Base-by-base conservation (phyloP, 176 grass and related monocot genomes). In the Avena atlantica region DNA sequence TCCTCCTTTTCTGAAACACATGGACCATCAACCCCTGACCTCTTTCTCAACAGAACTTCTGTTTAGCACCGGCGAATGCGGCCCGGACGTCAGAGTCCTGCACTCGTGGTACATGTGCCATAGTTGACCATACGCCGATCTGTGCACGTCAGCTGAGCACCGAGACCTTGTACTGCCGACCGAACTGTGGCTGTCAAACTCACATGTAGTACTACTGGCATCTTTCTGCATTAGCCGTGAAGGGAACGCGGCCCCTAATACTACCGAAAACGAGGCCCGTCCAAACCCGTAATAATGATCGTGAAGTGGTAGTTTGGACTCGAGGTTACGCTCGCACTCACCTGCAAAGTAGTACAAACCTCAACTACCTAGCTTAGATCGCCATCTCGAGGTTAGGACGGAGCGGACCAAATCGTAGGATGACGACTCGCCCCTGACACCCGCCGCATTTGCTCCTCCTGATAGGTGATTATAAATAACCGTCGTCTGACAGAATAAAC, bases 261-360 rank as follows among this genome's bases (percentile, higher is more conserved):
- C 29, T 6, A 42, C n/a, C 66, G 85, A 91, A 87, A 91, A 72
- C 80, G 74, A 91, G 56, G 48, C 85, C 49, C 56, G 74, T 67
- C 89, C 89, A 87, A 87, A 87, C 81, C 4, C 12, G 29, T 31
- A 29, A n/a, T 31, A 29, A n/a, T 45, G 80, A 79, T 87, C 23
- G 65, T 53, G 86, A 11, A 77, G 59, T 12, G 69, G 71, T 91
- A 87, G 61, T 91, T 87, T 80, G 48, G 67, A 91, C 75, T 90
- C 74, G 78, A 89, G 83, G 83, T 59, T 76, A 86, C 59, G 44
- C 79, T 64, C 13, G 13, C 23, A 15, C 16, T 55, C 15, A 17
- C 53, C 69, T 25, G 76, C 67, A 42, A 42, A 42, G 40, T 42
- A 42, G 40, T 42, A 86, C 88, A 69, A 81, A 81, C 78, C 51